These are phyloP conservation scores for Stellera chamaejasme DNA, from an alignment of 345 rosid species.

Conservation along the genomic window DNA sequence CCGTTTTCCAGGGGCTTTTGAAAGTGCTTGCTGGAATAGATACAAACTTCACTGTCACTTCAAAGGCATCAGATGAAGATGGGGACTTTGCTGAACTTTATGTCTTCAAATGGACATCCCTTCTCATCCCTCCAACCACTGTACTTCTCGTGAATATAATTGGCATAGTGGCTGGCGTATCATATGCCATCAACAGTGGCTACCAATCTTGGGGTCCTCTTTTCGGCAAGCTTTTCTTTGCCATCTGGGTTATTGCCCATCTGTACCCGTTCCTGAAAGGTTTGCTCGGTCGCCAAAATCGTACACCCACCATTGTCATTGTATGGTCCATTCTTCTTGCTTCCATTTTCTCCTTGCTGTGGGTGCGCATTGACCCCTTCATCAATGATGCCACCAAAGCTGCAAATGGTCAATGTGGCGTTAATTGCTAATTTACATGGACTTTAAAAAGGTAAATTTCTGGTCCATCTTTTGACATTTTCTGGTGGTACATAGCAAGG, in stretches of 20 bases:
- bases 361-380: slow-evolving; percentile 97
- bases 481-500: slow-evolving; percentile 22
- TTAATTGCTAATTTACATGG: slow-evolving; percentile 33
- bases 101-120: slow-evolving; percentile 97
- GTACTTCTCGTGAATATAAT: slow-evolving; percentile 81
- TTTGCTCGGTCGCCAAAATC: slow-evolving; percentile 89
- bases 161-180: slow-evolving; percentile 99
- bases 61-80: slow-evolving; percentile 90
- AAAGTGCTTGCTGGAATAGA: slow-evolving; percentile 97
- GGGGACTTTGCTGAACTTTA: slow-evolving; percentile 97
- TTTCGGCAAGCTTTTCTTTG: slow-evolving; percentile 94
- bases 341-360: slow-evolving; percentile 95
- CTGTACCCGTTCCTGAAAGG: slow-evolving; percentile 98
- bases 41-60: slow-evolving; percentile 96
- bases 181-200: slow-evolving; percentile 90
- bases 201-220: slow-evolving; percentile 99
- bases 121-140: slow-evolving; percentile 95
- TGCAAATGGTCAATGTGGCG: slow-evolving; percentile 62
- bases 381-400: slow-evolving; percentile 37
- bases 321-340: slow-evolving; percentile 98
- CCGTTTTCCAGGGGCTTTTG: slow-evolving; percentile 97
- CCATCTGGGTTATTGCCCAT: slow-evolving; percentile 96
- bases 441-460: background rate
- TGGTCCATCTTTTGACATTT: slow-evolving; percentile 5
- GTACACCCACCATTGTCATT: slow-evolving; percentile 95